These are phyloP conservation scores for Herpotrichia juniperi DNA, from an alignment of 2,329 filamentous ascomycete species.

Conservation along the genomic window DNA sequence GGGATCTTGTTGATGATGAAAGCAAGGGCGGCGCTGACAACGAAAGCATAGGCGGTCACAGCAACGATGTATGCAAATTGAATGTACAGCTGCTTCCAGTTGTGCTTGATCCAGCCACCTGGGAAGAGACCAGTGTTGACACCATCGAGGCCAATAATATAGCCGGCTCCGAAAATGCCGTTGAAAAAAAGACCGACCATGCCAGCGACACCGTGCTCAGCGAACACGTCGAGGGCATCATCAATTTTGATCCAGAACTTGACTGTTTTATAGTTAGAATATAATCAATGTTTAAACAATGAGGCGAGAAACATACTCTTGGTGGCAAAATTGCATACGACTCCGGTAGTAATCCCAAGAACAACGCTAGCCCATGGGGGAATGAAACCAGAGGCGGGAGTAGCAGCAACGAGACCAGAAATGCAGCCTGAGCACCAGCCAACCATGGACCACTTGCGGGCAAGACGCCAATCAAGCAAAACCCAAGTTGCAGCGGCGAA, in stretches of 20 bases:
- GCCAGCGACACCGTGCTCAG: slow-evolving; percentile 84
- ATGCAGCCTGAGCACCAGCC: slow-evolving; percentile 92
- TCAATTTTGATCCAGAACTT: slow-evolving; percentile 81
- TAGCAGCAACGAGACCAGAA: slow-evolving; percentile 85
- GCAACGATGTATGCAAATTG: slow-evolving; percentile 79
- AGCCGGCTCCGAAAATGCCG: slow-evolving; percentile 75
- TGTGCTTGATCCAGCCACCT: slow-evolving; percentile 78
- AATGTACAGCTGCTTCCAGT: slow-evolving; percentile 77
- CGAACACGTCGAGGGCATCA: slow-evolving; percentile 89
- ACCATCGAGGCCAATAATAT: slow-evolving; percentile 77
- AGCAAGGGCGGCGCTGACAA: slow-evolving; percentile 74
- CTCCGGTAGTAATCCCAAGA: slow-evolving; percentile 66
- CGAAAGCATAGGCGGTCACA: slow-evolving; percentile 70
- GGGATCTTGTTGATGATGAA: slow-evolving; percentile 77
- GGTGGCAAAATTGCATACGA: slow-evolving; percentile 83
- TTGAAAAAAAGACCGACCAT: slow-evolving; percentile 81
- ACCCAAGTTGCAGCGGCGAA: slow-evolving; percentile 94
- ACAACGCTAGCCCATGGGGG: slow-evolving; percentile 67
- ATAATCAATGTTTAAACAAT: background rate
- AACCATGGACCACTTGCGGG: slow-evolving; percentile 92
- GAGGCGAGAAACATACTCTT: slow-evolving; percentile 76
- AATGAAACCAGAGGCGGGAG: slow-evolving; percentile 82
- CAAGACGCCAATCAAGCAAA: slow-evolving; percentile 91
- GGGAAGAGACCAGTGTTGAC: slow-evolving; percentile 67
- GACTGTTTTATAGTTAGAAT: slow-evolving; percentile 50